phyloP scores from a whole-genome alignment of 1,139 yeast species.

The Yamadazyma kanchanaburiensis region DNA sequence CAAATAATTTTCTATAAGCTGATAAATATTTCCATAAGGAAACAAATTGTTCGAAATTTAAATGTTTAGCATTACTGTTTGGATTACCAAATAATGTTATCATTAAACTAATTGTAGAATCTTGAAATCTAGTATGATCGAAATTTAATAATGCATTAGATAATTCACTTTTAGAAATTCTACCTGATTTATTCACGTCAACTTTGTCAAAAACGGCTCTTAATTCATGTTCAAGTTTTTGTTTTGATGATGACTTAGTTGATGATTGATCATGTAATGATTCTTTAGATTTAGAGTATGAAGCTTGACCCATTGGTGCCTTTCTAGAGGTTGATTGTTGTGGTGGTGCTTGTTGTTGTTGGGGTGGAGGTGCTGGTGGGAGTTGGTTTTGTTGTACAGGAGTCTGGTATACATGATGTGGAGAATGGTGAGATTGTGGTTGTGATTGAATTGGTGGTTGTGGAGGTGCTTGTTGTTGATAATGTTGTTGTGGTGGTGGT shows the following conservation, averaged over 20 bases:
- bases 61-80: slow-evolving; percentile 32
- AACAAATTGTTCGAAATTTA: slow-evolving; percentile 65
- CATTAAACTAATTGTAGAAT: slow-evolving; percentile 63
- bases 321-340: too few species aligned
- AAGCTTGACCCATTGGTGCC: too few species aligned
- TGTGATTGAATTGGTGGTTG: slow-evolving; percentile 5
- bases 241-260: slow-evolving; percentile 20
- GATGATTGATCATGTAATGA: slow-evolving; percentile 11
- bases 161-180: slow-evolving; percentile 56
- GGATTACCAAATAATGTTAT: slow-evolving; percentile 56
- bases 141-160: slow-evolving; percentile 62
- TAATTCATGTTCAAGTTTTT: slow-evolving; percentile 47
- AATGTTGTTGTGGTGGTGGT: slow-evolving; percentile 9
- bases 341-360: slow-evolving; percentile 12
- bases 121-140: slow-evolving; percentile 61
- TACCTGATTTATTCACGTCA: slow-evolving; percentile 54
- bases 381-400: slow-evolving; percentile 2
- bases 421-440: slow-evolving; percentile 5
- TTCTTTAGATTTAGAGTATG: slow-evolving; percentile 12
- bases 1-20: slow-evolving; percentile 68
- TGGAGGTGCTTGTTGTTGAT: slow-evolving; percentile 8
- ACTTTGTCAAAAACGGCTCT: slow-evolving; percentile 54
- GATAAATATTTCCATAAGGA: slow-evolving; percentile 69
- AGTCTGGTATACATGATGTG: slow-evolving; percentile 1
- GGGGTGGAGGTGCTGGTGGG: slow-evolving; percentile 4